phyloP scores from a whole-genome alignment of 2,329 filamentous ascomycete genomes.

The Colletotrichum eleusines region DNA sequence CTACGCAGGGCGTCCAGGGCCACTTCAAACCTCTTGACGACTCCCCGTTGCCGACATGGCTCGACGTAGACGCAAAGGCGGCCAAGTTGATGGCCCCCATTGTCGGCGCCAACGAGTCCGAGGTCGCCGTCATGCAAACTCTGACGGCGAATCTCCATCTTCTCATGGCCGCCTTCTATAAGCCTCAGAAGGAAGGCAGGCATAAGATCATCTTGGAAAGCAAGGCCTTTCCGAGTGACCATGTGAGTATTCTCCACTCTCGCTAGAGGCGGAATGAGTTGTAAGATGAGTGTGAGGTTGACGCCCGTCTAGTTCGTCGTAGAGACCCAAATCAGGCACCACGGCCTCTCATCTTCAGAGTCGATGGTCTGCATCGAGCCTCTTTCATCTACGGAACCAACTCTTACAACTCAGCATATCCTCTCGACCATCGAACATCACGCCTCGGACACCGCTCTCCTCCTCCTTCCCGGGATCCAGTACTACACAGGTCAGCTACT shows the following conservation, averaged over 20 bases:
- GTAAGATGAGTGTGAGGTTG: background rate
- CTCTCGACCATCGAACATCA: slow-evolving; percentile 80
- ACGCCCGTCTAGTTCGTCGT: slow-evolving; percentile 73
- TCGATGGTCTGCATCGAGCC: slow-evolving; percentile 79
- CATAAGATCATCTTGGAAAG: slow-evolving; percentile 86
- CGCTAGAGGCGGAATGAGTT: background rate
- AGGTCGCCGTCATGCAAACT: slow-evolving; percentile 87
- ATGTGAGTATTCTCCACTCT: slow-evolving; percentile 62
- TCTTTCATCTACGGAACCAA: slow-evolving; percentile 58
- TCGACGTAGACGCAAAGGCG: slow-evolving; percentile 78
- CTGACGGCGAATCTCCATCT: slow-evolving; percentile 83
- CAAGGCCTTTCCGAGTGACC: slow-evolving; percentile 88
- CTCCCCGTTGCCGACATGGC: slow-evolving; percentile 76
- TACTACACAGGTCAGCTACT: slow-evolving; percentile 93
- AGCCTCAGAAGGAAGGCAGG: slow-evolving; percentile 64
- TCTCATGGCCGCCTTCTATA: slow-evolving; percentile 85
- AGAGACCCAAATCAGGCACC: slow-evolving; percentile 79
- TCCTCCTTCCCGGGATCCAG: slow-evolving; percentile 88
- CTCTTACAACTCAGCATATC: slow-evolving; percentile 78
- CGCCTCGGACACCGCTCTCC: slow-evolving; percentile 76
- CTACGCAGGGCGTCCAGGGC: slow-evolving; percentile 81
- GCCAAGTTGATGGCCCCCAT: slow-evolving; percentile 74
- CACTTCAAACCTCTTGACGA: slow-evolving; percentile 79
- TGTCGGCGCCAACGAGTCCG: slow-evolving; percentile 75
- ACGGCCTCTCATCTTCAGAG: slow-evolving; percentile 71